These are phyloP conservation scores for Diaporthe sp. DNA, from an alignment of 2,329 filamentous ascomycete genomes.

Conservation along the genomic window DNA sequence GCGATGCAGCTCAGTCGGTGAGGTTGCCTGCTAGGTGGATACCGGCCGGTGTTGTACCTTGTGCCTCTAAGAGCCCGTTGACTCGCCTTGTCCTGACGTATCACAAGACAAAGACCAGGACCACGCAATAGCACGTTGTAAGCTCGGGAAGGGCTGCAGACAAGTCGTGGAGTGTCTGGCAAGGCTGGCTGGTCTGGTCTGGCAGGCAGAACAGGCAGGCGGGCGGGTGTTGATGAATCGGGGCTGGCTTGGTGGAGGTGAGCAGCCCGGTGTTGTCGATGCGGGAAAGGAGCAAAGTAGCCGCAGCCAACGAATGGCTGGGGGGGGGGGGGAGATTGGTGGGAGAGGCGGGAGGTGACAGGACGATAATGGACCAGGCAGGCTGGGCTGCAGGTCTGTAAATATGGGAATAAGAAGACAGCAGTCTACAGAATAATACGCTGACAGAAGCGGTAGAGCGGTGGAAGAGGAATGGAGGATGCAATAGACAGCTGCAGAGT, in stretches of 20 bases:
- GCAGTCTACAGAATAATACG: conserved; percentile 2
- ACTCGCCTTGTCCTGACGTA: conserved; percentile 24
- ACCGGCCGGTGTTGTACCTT: conserved; percentile 25
- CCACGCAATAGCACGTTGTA: neutral
- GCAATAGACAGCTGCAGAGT: conserved; percentile 34
- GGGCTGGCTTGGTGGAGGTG: conserved; percentile 10
- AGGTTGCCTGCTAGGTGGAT: conserved; percentile 33
- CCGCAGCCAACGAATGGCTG: conserved; percentile 24
- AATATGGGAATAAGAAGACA: conserved; percentile 14
- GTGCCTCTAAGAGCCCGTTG: conserved; percentile 22
- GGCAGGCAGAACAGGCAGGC: neutral
- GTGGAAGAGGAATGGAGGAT: conserved; percentile 12
- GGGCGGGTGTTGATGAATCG: neutral
- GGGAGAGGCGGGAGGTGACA: conserved; percentile 26
- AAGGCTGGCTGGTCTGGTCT: neutral
- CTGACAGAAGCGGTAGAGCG: conserved; percentile 29
- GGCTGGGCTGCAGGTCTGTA: conserved; percentile 31
- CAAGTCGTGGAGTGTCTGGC: neutral
- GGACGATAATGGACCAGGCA: conserved; percentile 4
- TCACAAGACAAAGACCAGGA: neutral
- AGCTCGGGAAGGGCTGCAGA: conserved; percentile 3
- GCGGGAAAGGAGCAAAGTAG: conserved; percentile 33
- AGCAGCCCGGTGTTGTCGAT: conserved; percentile 16
- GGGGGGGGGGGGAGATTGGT: neutral
- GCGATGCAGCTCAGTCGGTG: conserved; percentile 34